Percentiles rank a stretch among this genome's conserved stretches.
phyloP scores from a whole-genome alignment of 116 monocot genomes.

The Posidonia oceanica region DNA sequence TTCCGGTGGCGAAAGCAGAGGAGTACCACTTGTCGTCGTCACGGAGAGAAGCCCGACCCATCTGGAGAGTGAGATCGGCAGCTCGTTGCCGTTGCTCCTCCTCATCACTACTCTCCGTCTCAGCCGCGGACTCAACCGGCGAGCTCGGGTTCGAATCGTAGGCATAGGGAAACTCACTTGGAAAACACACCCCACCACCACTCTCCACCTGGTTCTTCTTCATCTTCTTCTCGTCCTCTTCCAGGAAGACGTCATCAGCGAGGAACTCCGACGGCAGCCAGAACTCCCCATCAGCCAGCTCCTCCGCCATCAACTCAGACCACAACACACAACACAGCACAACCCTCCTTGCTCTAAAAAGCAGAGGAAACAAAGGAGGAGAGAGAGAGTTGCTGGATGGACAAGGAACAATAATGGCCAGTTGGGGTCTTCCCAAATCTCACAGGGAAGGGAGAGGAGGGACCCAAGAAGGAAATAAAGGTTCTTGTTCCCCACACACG shows the following conservation, averaged over 20 bases:
- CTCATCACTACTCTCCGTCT: conserved; percentile 31
- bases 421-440: background rate
- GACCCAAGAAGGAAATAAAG: no score
- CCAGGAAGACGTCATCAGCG: conserved; percentile 25
- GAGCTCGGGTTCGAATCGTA: conserved; percentile 8
- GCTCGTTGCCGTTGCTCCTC: conserved; percentile 25
- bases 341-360: background rate
- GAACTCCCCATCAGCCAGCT: conserved; percentile 15
- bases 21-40: conserved; percentile 12
- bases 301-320: conserved; percentile 14
- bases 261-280: conserved; percentile 46
- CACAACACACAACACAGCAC: background rate
- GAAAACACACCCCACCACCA: background rate
- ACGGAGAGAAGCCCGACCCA: conserved; percentile 22
- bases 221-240: background rate
- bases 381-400: conserved; percentile 7
- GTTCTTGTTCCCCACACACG: background rate
- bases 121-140: conserved; percentile 17
- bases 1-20: background rate
- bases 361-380: background rate
- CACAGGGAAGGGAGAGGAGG: background rate
- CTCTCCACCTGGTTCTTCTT: background rate
- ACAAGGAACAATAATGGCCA: conserved; percentile 34
- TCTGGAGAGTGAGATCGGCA: conserved; percentile 29
- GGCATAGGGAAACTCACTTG: conserved; percentile 7